Percentiles rank a stretch among this genome's conserved stretches.
These are phyloP conservation scores for Rhododendron ferrugineum DNA, from an alignment of 148 eudicot genomes.

Conservation along the genomic window DNA sequence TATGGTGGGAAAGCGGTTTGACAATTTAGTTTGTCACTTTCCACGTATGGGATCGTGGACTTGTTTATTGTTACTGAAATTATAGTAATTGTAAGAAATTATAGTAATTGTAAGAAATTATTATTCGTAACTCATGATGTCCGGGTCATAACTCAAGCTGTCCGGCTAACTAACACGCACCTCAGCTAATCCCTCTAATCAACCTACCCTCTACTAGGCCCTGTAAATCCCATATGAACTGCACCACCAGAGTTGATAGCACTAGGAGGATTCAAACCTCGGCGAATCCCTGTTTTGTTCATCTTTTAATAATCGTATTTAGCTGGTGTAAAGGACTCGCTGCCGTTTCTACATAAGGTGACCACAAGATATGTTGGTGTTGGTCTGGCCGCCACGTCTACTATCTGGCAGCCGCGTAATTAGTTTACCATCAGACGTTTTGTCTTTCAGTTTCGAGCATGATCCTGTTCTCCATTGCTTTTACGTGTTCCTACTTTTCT, in stretches of 20 bases:
- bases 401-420: background rate
- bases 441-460: background rate
- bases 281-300: no score
- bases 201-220: background rate
- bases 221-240: background rate
- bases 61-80: background rate
- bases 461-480: background rate
- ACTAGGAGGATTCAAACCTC: background rate
- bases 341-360: background rate
- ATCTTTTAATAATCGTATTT: background rate
- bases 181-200: background rate
- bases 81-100: background rate
- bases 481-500: background rate
- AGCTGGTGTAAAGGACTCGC: background rate
- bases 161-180: background rate
- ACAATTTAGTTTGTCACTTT: background rate
- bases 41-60: background rate
- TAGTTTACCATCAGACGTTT: background rate
- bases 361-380: background rate
- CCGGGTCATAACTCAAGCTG: background rate
- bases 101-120: background rate
- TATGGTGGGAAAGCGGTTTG: no score
- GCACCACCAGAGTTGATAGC: background rate
- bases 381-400: background rate
- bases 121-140: background rate